phyloP scores from a whole-genome alignment of 2,329 filamentous ascomycete species.

The Eutypa lata region DNA sequence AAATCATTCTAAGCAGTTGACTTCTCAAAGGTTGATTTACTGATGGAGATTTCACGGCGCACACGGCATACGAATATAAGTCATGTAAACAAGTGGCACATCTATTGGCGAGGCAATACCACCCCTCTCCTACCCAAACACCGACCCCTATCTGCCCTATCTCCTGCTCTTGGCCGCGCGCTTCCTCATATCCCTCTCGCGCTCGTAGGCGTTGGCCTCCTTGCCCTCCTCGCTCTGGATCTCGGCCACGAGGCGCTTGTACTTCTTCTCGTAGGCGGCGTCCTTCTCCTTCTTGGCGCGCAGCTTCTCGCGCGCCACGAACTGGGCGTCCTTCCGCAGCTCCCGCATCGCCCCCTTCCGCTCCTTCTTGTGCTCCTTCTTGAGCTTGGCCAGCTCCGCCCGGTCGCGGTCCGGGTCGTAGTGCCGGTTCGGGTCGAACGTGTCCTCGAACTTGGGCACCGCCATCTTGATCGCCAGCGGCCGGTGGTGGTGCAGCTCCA shows the following conservation, averaged over 20 bases:
- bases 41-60: not conserved
- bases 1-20: no score
- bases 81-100: no score
- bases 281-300: slow-evolving; percentile 91
- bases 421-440: slow-evolving; percentile 91
- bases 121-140: not conserved
- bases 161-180: slow-evolving; percentile 49
- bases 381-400: slow-evolving; percentile 78
- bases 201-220: slow-evolving; percentile 84
- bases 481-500: slow-evolving; percentile 84
- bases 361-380: slow-evolving; percentile 90
- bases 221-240: slow-evolving; percentile 91
- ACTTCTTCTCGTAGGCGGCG: slow-evolving; percentile 93
- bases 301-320: slow-evolving; percentile 87
- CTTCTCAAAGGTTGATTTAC: no score
- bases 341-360: slow-evolving; percentile 92
- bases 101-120: no score
- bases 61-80: not conserved
- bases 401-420: slow-evolving; percentile 95
- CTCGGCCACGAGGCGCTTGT: slow-evolving; percentile 84
- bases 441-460: slow-evolving; percentile 94
- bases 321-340: slow-evolving; percentile 90
- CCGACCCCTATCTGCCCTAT: slow-evolving; percentile 2
- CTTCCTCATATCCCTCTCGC: slow-evolving; percentile 76
- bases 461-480: slow-evolving; percentile 83